Base-by-base conservation (phyloP, 805 yeast species). In the Hagleromyces aurorensis region DNA sequence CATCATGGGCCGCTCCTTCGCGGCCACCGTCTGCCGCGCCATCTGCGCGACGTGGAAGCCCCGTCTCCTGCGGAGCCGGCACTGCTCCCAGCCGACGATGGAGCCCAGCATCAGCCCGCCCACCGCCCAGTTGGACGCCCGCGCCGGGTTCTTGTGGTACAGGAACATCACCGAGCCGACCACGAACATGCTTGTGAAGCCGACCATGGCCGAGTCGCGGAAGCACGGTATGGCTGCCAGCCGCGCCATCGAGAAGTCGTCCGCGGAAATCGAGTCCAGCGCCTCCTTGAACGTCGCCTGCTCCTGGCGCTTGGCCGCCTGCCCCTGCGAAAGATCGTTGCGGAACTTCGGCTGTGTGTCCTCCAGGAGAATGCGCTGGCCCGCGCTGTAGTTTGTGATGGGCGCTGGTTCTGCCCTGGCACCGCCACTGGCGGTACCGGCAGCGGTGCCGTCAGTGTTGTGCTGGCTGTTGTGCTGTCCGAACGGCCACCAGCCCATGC, bases 51-150 rank as follows among this genome's bases (percentile, higher is more conserved):
- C 75, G 37, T 70, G 69, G 50, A 74, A 67, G 32, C 81, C 74
- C 39, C 72, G 70, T 46, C 78, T 66, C 52, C 94, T 67, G 26
- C 73, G 67, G 27, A 74, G 65, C 35, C 94, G 67, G 55, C 97
- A 87, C 57, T 85, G 94, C 52, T 87, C 96, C 95, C 95, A 87
- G 1, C 94, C 83, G 16, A 82, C 75, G 0, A 82, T 67, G 25
- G 83, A 75, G 1, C 96, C 96, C 13, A 85, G 52, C 33, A 82
- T 57, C 40, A 85, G 72, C 3, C 91, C 94, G 21, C 81, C 80
- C 29, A 82, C 65, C 7, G 78, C 78, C 95, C 96, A 87, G 49
- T 87, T 83, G 10, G 72, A 64, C 1, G 93, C 76, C 37, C 69
- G 69, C 7, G 61, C 52, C 0, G 78, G 67, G 28, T 72, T 71